Conservation (phyloP, 768 basidiomycete genomes). For the Harrya chromipes region DNA sequence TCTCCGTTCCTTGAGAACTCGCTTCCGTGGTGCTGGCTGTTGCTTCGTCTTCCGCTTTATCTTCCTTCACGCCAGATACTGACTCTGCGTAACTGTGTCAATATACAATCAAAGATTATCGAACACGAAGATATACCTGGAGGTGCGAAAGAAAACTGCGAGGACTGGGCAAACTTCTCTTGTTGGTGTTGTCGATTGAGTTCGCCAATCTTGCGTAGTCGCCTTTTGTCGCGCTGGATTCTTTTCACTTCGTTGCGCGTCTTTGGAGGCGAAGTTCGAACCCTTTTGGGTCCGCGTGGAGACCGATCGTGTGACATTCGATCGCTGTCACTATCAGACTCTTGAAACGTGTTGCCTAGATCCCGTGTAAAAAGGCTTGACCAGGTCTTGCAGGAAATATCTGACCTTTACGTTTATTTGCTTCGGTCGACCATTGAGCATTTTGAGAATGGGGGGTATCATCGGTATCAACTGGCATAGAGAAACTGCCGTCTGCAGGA, state of each 20-base stretch:
- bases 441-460: conserved; percentile 14
- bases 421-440: conserved; percentile 26
- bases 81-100: conserved; percentile 10
- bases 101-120: background rate
- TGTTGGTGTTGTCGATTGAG: conserved; percentile 39
- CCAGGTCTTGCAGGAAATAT: background rate
- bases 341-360: conserved; percentile 14
- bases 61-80: background rate
- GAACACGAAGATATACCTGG: conserved; percentile 17
- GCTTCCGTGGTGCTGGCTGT: conserved; percentile 1
- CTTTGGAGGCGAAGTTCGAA: conserved; percentile 47
- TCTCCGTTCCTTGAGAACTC: background rate
- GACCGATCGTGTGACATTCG: conserved; percentile 30
- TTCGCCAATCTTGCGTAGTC: conserved; percentile 38
- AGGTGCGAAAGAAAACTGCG: conserved; percentile 19
- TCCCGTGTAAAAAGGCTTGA: conserved; percentile 1
- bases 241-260: conserved; percentile 38
- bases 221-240: conserved; percentile 40
- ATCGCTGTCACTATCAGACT: conserved; percentile 31
- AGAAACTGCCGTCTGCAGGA: conserved; percentile 26
- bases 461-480: conserved; percentile 30
- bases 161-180: conserved; percentile 39
- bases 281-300: conserved; percentile 40
- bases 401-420: conserved; percentile 51
- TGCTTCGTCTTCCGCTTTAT: conserved; percentile 14